Base-by-base conservation (phyloP, 75 land plant genomes). In the Pinus taeda region DNA sequence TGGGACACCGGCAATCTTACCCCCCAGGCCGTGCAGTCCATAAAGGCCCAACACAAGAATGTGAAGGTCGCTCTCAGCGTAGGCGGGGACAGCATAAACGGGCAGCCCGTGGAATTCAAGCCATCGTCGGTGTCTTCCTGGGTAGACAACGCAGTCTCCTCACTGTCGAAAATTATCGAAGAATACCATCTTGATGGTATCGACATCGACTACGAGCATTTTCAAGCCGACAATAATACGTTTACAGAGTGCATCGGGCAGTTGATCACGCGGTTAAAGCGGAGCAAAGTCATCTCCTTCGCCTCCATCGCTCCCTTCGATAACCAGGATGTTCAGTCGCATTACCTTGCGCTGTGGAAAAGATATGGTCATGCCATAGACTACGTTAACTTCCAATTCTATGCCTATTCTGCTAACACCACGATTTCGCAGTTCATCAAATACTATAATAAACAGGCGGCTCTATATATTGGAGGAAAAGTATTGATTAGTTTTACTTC, bases 371-470 rank as follows among this genome's bases (percentile, higher is more conserved):
- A 9, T 33, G 24, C 70, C 21, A 83, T 86, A 1, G 83, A 86
- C 55, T 80, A 74, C 29, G 83, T 86, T 13, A 86, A 80, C 49
- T 82, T 81, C 76, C 84, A 84, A 57, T 84, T 84, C 77, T 82
- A 84, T 20, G 77, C 77, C 15, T 80, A 80, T 59, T 60, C 55
- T 30, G 13, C 14, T 15, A 4, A 3, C 61, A 83, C 75, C 11
- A 80, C 75, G 13, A 59, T 77, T 57, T 3, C 64, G 4, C 69
- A 83, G 1, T 83, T 75, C 74, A 39, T 86, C 29, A 24, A 9
- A 11, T 55, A 80, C 56, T 86, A 49, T 26, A 57, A 80, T 18
- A 64, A 53, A 3, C 82, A 76, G 75, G 59, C 69, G 0, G 36
- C 77, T 18, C 78, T 55, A 22, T 86, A 83, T 33, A 59, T 4